phyloP scores from a whole-genome alignment of 2,329 filamentous ascomycete species.

The Canariomyces notabilis region DNA sequence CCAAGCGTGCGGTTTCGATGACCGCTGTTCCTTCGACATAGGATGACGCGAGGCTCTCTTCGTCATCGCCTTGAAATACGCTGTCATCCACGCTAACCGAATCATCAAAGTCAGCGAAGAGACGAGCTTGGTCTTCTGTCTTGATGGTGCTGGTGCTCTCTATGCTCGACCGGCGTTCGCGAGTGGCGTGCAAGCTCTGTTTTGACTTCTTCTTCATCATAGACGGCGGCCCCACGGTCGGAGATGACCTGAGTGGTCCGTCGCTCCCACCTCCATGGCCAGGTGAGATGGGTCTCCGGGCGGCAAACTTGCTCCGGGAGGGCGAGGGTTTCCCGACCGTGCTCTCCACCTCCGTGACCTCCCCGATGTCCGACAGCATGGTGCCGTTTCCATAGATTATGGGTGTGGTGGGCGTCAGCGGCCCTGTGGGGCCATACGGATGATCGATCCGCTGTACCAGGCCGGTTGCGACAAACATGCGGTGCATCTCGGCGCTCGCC shows the following conservation, averaged over 20 bases:
- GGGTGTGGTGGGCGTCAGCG: conserved; percentile 52
- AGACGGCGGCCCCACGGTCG: conserved; percentile 40
- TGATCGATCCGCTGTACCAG: conserved; percentile 33
- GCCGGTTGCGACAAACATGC: conserved; percentile 39
- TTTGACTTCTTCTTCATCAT: conserved; percentile 44
- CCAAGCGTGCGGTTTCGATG: conserved; percentile 27
- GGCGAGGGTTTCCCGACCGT: conserved; percentile 40
- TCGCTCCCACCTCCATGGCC: conserved; percentile 30
- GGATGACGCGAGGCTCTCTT: conserved; percentile 59
- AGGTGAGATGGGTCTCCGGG: conserved; percentile 27
- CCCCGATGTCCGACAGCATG: conserved; percentile 62
- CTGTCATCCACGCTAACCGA: conserved; percentile 58
- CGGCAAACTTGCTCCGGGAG: conserved; percentile 33
- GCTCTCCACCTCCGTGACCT: conserved; percentile 50
- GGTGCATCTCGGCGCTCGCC: conserved; percentile 33
- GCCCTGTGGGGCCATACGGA: conserved; percentile 33
- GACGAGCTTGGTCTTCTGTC: conserved; percentile 42
- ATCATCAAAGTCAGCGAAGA: conserved; percentile 60
- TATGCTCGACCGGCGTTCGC: conserved; percentile 50
- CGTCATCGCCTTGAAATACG: conserved; percentile 62
- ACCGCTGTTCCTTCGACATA: conserved; percentile 44
- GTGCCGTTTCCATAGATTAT: conserved; percentile 67
- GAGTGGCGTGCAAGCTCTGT: conserved; percentile 33
- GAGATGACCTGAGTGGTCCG: conserved; percentile 39
- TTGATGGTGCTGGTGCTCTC: conserved; percentile 60